A percentile compares a stretch with the other conserved stretches of the same genome.
Conservation (phyloP, 495 filamentous ascomycete genomes). For the Gamarada debralockiae region DNA sequence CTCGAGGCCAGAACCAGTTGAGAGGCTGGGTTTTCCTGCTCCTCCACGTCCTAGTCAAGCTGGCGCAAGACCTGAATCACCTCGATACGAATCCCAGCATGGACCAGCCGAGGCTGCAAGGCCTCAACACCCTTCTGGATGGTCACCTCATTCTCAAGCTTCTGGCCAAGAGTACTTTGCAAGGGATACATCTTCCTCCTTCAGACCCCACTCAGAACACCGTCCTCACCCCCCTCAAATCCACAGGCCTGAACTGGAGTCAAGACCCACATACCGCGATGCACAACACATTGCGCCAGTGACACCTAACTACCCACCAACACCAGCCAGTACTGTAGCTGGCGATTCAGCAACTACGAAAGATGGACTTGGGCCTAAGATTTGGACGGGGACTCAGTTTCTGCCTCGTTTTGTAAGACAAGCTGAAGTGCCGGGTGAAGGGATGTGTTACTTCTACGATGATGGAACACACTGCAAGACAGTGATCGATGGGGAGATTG, state of each 20-base stretch:
- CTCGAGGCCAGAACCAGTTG: constrained; percentile 28
- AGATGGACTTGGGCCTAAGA: constrained; percentile 54
- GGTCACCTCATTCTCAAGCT: constrained; percentile 21
- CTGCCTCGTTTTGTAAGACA: constrained; percentile 54
- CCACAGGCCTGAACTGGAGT: constrained; percentile 17
- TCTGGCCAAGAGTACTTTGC: constrained; percentile 17
- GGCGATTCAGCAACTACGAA: constrained; percentile 42
- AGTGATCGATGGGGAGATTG: constrained; percentile 76
- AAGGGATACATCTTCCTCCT: constrained; percentile 25
- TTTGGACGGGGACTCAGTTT: constrained; percentile 58
- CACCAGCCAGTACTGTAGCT: constrained; percentile 34
- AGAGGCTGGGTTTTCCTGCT: constrained; percentile 19
- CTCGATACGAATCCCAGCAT: constrained; percentile 21
- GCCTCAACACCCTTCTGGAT: constrained; percentile 10
- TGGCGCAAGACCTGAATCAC: constrained; percentile 19
- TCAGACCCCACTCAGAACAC: constrained; percentile 18
- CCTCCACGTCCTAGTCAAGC: constrained; percentile 10
- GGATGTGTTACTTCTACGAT: constrained; percentile 82
- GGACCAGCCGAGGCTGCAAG: constrained; percentile 5
- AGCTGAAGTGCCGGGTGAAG: constrained; percentile 69
- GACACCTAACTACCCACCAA: constrained; percentile 31
- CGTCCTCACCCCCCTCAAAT: background rate
- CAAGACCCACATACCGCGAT: constrained; percentile 12
- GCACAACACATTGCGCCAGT: constrained; percentile 12
- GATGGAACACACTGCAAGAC: constrained; percentile 82